Evolutionary conservation across 495 filamentous ascomycete genomes (phyloP), one percentile per base, ranked within the genome.

Genomic region (Apiosordaria backusii): DNA sequence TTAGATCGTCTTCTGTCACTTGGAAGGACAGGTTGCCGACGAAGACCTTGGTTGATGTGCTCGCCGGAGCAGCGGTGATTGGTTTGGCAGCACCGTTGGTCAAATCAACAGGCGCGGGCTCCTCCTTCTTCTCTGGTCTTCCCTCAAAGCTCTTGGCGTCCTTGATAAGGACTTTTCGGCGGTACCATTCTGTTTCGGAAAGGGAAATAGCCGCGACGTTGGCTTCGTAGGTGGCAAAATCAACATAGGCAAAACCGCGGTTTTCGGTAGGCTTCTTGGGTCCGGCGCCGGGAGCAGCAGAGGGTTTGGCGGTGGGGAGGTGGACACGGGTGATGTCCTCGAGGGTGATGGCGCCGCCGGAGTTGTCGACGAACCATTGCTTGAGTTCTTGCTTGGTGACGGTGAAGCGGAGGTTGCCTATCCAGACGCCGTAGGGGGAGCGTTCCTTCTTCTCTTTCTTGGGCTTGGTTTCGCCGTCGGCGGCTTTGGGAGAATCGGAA

Each of bases 171-270:
- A 97, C 86, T 54, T 87, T 87, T 50, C 95, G 88, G 3, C 91
- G 89, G 53, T 80, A 71, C 50, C 96, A 74, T 65, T 93, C 83
- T 50, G 87, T 89, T 75, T 99, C 96, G 18, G 88, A 92, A 60
- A 97, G 79, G 0, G 83, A 87, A 67, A 98, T 77, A 29, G 92
- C 93, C 26, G 89, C 84, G 0, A 88, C 77, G 68, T 90, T 78
- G n/a, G 86, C 87, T 21, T 85, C 83, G 27, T 84, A 72, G n/a
- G 76, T 88, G 15, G 86, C 81, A 72, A 99, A 96, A 73, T 99
- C 96, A 62, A 99, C 88, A 71, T 98, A 98, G 62, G 96, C 96
- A 74, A 97, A 99, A 6, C 95, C 96, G 72, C 87, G 91, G 78
- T 98, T 85, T 68, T 77, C 75, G 21, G 72, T 75, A 15, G 68